These are phyloP conservation scores for Eucalyptus cloeziana DNA, from an alignment of 345 rosid genomes.

Conservation along the genomic window DNA sequence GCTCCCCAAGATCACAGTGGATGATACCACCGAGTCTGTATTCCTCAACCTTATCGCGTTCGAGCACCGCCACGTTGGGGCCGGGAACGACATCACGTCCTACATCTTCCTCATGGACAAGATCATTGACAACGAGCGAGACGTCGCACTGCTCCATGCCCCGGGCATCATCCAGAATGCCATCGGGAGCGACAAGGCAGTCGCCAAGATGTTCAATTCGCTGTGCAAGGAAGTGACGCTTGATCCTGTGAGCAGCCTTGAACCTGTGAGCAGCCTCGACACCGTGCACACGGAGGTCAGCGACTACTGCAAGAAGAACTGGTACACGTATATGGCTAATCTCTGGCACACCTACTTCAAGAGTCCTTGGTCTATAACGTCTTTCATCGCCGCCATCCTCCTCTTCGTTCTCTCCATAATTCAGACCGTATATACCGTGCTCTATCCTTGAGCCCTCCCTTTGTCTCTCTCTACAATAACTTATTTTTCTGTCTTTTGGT, in stretches of 20 bases:
- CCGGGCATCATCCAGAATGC: slow-evolving; percentile 23
- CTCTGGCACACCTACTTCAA: slow-evolving; percentile 28
- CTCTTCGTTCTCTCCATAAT: background rate
- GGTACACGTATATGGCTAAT: slow-evolving; percentile 28
- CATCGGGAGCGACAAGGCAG: slow-evolving; percentile 30
- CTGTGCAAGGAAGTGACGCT: slow-evolving; percentile 17
- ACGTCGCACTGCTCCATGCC: slow-evolving; percentile 22
- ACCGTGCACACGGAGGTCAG: slow-evolving; percentile 14
- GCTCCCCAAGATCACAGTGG: background rate
- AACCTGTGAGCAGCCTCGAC: background rate
- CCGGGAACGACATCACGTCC: too few species aligned
- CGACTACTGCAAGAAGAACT: slow-evolving; percentile 9
- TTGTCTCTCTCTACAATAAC: background rate
- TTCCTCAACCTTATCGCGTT: too few species aligned
- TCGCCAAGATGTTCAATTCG: slow-evolving; percentile 24
- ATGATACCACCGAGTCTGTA: background rate
- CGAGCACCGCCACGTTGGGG: too few species aligned
- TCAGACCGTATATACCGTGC: slow-evolving; percentile 14
- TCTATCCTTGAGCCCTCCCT: background rate
- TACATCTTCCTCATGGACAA: too few species aligned
- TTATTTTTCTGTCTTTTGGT: too few species aligned
- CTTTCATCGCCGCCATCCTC: slow-evolving; percentile 20
- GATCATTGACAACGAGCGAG: background rate
- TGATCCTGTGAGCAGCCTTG: slow-evolving; percentile 1
- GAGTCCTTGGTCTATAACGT: slow-evolving; percentile 31